Evolutionary conservation across 2,329 filamentous ascomycete genomes (phyloP).

Genomic region (Mollisiaceae sp.): DNA sequence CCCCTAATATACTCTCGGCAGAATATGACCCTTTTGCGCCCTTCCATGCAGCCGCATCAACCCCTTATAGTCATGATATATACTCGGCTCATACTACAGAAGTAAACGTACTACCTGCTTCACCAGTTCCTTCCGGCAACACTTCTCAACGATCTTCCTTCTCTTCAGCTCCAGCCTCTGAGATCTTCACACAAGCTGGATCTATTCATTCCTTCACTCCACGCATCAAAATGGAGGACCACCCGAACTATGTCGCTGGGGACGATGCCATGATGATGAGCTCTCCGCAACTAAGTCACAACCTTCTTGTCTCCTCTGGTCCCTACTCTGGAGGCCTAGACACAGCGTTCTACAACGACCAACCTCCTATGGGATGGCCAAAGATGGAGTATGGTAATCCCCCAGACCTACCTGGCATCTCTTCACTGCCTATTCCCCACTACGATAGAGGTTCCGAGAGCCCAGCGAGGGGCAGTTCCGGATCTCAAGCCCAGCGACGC

Average conservation of each 20-base stretch:
- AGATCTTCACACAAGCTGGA: slow-evolving; percentile 40
- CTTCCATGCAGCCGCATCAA: slow-evolving; percentile 50
- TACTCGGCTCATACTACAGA: slow-evolving; percentile 51
- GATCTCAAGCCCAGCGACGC: slow-evolving; percentile 30
- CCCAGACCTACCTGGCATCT: slow-evolving; percentile 38
- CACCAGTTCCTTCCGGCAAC: slow-evolving; percentile 40
- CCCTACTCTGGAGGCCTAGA: slow-evolving; percentile 40
- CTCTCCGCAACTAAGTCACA: slow-evolving; percentile 36
- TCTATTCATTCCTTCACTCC: slow-evolving; percentile 40
- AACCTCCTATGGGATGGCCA: slow-evolving; percentile 36
- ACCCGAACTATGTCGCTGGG: slow-evolving; percentile 35
- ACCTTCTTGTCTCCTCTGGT: slow-evolving; percentile 30
- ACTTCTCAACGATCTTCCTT: slow-evolving; percentile 44
- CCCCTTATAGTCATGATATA: slow-evolving; percentile 53
- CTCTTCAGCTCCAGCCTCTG: slow-evolving; percentile 42
- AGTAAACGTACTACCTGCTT: slow-evolving; percentile 37
- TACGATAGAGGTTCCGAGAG: slow-evolving; percentile 39
- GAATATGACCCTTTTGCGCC: slow-evolving; percentile 58
- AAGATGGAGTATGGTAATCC: slow-evolving; percentile 37
- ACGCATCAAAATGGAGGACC: slow-evolving; percentile 43
- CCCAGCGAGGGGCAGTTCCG: slow-evolving; percentile 30
- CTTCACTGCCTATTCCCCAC: slow-evolving; percentile 35
- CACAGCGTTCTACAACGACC: slow-evolving; percentile 37
- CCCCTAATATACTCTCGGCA: slow-evolving; percentile 52
- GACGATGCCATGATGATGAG: slow-evolving; percentile 36